Conservation (phyloP, 2,329 filamentous ascomycete genomes). For the Triangularia verruculosa region DNA sequence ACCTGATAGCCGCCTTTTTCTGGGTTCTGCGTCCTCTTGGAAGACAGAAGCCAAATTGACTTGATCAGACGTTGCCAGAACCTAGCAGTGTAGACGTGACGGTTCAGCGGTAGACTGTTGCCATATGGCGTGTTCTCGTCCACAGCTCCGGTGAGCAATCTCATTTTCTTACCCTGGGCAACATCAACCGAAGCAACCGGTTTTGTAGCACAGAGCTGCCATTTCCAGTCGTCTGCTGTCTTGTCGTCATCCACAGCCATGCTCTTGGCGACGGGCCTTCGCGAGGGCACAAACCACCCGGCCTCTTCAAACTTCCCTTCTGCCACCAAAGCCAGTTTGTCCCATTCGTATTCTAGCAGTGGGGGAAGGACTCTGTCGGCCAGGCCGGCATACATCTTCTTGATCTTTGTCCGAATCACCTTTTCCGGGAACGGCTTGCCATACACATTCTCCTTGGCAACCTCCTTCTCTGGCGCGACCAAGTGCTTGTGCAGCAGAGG, state of each 20-base stretch:
- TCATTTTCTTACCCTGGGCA: constrained; percentile 34
- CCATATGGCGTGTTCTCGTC: constrained; percentile 36
- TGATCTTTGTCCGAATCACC: constrained; percentile 42
- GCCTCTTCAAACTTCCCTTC: constrained; percentile 37
- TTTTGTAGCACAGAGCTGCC: constrained; percentile 41
- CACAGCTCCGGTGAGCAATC: constrained; percentile 38
- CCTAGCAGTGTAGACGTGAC: constrained; percentile 38
- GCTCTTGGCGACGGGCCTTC: constrained; percentile 34
- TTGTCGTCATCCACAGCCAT: neutral
- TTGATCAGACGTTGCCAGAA: constrained; percentile 48
- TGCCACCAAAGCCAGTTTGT: constrained; percentile 48
- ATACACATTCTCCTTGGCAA: constrained; percentile 49
- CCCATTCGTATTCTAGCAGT: constrained; percentile 52
- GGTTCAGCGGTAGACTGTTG: constrained; percentile 32
- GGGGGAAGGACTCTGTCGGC: constrained; percentile 53
- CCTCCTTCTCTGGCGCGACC: constrained; percentile 34
- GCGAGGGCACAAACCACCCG: constrained; percentile 39
- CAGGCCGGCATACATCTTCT: constrained; percentile 46
- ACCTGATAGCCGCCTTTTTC: constrained; percentile 33
- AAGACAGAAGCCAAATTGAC: constrained; percentile 44
- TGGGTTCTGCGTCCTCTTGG: constrained; percentile 39
- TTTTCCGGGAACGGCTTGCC: constrained; percentile 42
- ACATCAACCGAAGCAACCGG: constrained; percentile 41
- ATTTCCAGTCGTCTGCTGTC: constrained; percentile 37
- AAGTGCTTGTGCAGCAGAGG: constrained; percentile 28